Conservation (phyloP, 2,329 filamentous ascomycete genomes). For the Pseudogymnoascus sp. region DNA sequence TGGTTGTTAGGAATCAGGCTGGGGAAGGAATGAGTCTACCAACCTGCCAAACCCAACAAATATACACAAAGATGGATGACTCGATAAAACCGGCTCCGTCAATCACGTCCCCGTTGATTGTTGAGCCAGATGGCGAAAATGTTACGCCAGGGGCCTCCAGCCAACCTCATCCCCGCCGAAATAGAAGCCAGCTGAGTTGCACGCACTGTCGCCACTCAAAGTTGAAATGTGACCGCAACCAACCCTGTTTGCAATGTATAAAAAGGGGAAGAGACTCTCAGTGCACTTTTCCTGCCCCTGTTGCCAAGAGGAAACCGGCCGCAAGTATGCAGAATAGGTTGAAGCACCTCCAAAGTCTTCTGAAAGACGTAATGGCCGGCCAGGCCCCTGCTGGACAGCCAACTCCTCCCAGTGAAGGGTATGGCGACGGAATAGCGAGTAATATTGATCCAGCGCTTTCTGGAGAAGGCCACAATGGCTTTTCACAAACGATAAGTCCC, state of each 20-base stretch:
- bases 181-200: constrained; percentile 12
- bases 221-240: constrained; percentile 43
- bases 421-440: neutral
- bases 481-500: constrained; percentile 11
- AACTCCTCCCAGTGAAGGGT: neutral
- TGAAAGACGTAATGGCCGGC: constrained; percentile 42
- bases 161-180: neutral
- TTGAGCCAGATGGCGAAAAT: neutral
- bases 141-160: neutral
- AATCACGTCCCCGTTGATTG: neutral
- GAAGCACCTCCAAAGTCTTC: constrained; percentile 47
- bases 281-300: constrained; percentile 42
- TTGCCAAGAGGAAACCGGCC: constrained; percentile 31
- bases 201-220: constrained; percentile 18
- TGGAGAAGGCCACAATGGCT: neutral
- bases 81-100: neutral
- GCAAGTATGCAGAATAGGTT: constrained; percentile 46
- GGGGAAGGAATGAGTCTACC: neutral
- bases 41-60: neutral
- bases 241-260: constrained; percentile 44
- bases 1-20: neutral
- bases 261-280: constrained; percentile 39
- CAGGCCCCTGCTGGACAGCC: constrained; percentile 10
- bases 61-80: neutral
- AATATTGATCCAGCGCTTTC: neutral